Evolutionary conservation across 2,329 filamentous ascomycete genomes (phyloP), one percentile per base, ranked within the genome.

Genomic region (Sarocladium oryzae): DNA sequence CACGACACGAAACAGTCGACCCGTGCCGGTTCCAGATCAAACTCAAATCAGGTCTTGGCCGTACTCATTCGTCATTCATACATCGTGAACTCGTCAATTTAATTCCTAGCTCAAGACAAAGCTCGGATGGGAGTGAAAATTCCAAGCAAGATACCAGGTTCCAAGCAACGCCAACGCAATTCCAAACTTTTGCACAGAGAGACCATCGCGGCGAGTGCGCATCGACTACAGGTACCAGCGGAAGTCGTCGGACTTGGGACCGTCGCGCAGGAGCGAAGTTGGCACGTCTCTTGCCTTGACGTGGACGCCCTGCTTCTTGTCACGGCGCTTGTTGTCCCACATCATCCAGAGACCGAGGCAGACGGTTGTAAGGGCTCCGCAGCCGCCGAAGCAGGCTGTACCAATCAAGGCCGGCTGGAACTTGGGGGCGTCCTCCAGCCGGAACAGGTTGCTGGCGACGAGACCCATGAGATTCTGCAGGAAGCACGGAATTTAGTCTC

Each of bases 371-470:
- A 79, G 54, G 4, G 76, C 74, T 0, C 85, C 85, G 0, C 69
- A 70, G 0, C 75, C 84, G 0, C 85, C 85, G 66, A 86, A 86
- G 0, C 73, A 73, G 1, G 82, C 82, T 1, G 80, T 85, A 0
- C 82, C 87, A 30, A 81, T 76, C 37, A 88, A 64, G 0, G 85
- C 85, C 1, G 70, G 82, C 53, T 81, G 74, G 58, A 88, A 88
- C 57, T 84, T 80, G 0, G 85, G 85, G 9, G 78, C 78, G 58
- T 86, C 82, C 55, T 79, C 67, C 30, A 75, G 69, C 2, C 76
- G 74, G 68, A 88, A 89, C 56, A 89, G 85, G 58, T 88, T 87
- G 52, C 76, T 80, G 8, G 73, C 75, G 0, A 88, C 82, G 1
- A 88, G 70, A 7, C 85, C 85, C 84, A 55, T 55, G 26, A 55